Evolutionary conservation across 2,329 filamentous ascomycete genomes (phyloP).

Genomic region (Trichoderma aggressivum): DNA sequence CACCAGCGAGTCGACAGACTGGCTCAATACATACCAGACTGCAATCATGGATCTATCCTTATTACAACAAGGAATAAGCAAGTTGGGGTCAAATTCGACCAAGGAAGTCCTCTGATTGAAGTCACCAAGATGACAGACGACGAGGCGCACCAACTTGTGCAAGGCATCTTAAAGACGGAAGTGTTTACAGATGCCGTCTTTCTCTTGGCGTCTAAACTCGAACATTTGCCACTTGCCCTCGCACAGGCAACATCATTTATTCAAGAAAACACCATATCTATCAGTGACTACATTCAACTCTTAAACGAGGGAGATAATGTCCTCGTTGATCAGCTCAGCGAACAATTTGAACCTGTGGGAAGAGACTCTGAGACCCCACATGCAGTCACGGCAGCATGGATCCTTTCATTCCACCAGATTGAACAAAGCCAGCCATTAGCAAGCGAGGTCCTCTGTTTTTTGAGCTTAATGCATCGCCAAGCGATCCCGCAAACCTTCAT

Average conservation of each 20-base stretch:
- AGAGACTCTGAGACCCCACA: conserved; percentile 23
- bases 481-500: neutral
- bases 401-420: neutral
- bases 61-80: conserved; percentile 34
- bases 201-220: conserved; percentile 27
- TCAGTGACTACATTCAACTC: conserved; percentile 30
- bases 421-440: neutral
- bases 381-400: neutral
- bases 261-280: conserved; percentile 26
- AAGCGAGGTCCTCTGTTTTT: neutral
- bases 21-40: conserved; percentile 28
- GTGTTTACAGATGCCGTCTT: conserved; percentile 13
- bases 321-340: conserved; percentile 26
- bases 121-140: conserved; percentile 28
- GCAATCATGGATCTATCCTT: conserved; percentile 30
- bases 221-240: conserved; percentile 34
- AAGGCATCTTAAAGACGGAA: conserved; percentile 17
- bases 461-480: neutral
- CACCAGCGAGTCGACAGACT: neutral
- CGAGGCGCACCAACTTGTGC: conserved; percentile 29
- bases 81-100: conserved; percentile 23
- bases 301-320: conserved; percentile 26
- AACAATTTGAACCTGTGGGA: conserved; percentile 31
- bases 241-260: conserved; percentile 36
- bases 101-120: conserved; percentile 22